Conservation (phyloP, 192 early-diverging fungal genomes). For the Coemansia sp. region DNA sequence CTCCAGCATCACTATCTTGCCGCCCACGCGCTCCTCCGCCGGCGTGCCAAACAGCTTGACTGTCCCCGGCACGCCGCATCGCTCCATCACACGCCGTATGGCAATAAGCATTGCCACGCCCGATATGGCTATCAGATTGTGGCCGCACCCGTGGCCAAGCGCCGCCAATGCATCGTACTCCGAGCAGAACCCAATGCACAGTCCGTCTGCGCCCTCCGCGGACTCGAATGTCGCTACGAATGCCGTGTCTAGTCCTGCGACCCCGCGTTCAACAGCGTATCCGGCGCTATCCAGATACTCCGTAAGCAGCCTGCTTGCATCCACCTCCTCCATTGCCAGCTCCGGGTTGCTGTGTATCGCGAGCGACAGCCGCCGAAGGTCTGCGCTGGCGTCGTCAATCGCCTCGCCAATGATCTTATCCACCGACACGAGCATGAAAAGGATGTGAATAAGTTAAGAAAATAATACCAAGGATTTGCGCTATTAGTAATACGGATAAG, state of each 20-base stretch:
- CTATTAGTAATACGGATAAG: no score
- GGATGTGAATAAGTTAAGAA: no score
- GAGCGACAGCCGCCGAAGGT: conserved; percentile 31
- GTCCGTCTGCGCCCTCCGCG: conserved; percentile 32
- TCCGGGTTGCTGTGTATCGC: conserved; percentile 66
- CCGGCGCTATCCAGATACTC: conserved; percentile 66
- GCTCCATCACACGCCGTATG: conserved; percentile 43
- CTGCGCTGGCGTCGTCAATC: conserved; percentile 22
- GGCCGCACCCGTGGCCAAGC: conserved; percentile 69
- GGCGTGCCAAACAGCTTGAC: conserved; percentile 77
- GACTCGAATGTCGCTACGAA: conserved; percentile 71
- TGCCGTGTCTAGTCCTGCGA: conserved; percentile 69
- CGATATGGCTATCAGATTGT: conserved; percentile 73
- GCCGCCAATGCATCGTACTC: conserved; percentile 71
- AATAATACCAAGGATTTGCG: no score
- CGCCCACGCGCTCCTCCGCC: conserved; percentile 69
- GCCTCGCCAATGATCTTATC: conserved; percentile 17
- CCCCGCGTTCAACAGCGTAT: conserved; percentile 61
- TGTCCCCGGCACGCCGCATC: conserved; percentile 55
- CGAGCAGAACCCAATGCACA: conserved; percentile 60
- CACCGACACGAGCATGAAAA: conserved; percentile 19
- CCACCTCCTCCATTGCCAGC: conserved; percentile 56
- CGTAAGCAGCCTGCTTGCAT: conserved; percentile 64
- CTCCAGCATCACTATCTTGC: conserved; percentile 73
- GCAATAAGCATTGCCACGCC: conserved; percentile 66